phyloP scores from a whole-genome alignment of 768 basidiomycete species.

The Hebeloma cylindrosporum region DNA sequence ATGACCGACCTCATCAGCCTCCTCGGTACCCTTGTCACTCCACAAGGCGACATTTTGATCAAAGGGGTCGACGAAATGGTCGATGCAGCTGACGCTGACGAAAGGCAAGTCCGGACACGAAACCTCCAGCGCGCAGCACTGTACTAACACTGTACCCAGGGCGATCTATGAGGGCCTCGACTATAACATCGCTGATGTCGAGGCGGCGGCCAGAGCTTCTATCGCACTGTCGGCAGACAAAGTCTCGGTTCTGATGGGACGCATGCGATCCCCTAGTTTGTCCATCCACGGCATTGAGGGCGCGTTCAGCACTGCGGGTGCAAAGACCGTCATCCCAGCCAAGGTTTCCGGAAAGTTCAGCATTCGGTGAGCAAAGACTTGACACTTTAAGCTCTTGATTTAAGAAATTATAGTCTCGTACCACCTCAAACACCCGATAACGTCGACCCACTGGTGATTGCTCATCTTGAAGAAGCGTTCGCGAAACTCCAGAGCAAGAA shows the following conservation, averaged over 20 bases:
- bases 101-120: constrained; percentile 46
- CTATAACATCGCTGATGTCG: constrained; percentile 70
- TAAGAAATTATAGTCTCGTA: constrained; percentile 52
- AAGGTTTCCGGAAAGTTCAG: constrained; percentile 91
- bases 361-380: constrained; percentile 61
- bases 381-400: neutral
- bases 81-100: constrained; percentile 65
- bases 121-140: no score
- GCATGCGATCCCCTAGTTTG: constrained; percentile 88
- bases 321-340: constrained; percentile 94
- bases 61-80: constrained; percentile 90
- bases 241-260: constrained; percentile 81
- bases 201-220: constrained; percentile 70
- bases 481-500: constrained; percentile 85
- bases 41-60: constrained; percentile 79
- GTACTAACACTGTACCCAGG: constrained; percentile 31
- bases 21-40: constrained; percentile 82
- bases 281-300: constrained; percentile 96
- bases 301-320: constrained; percentile 80
- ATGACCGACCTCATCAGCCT: constrained; percentile 90
- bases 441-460: constrained; percentile 67
- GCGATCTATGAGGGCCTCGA: constrained; percentile 74
- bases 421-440: constrained; percentile 83
- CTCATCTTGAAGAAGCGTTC: constrained; percentile 77
- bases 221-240: constrained; percentile 80